phyloP scores from a whole-genome alignment of 2,329 filamentous ascomycete genomes.

The Diaporthe australafricana region DNA sequence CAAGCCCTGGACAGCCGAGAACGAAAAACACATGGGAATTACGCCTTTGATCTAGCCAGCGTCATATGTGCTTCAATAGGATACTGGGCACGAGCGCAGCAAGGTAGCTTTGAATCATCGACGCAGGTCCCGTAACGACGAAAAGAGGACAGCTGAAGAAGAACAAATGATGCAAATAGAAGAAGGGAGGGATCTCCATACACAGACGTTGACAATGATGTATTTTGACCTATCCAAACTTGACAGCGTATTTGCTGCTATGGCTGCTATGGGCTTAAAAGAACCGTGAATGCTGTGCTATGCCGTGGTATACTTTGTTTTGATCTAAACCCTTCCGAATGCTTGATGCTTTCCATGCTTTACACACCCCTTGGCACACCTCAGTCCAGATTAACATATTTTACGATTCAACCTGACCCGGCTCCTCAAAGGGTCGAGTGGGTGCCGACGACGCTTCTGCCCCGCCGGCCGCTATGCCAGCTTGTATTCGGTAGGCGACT shows the following conservation, averaged over 20 bases:
- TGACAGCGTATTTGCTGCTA: conserved; percentile 10
- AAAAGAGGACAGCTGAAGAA: not conserved
- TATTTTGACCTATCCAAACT: conserved; percentile 32
- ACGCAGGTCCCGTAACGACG: not conserved
- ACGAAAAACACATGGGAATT: too few relatives aligned
- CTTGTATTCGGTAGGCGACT: conserved; percentile 26
- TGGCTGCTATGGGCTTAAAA: not conserved
- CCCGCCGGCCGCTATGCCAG: conserved; percentile 24
- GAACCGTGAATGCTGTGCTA: conserved; percentile 30
- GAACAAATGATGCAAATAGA: not conserved
- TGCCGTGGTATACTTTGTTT: conserved; percentile 32
- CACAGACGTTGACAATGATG: not conserved
- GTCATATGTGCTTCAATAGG: too few relatives aligned
- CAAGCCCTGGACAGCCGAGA: not conserved
- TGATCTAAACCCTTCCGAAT: conserved; percentile 19
- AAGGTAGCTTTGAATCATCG: not conserved
- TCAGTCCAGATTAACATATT: not conserved
- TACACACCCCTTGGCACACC: not conserved
- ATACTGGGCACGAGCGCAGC: not conserved
- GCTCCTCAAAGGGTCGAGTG: conserved; percentile 1
- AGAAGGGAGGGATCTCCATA: not conserved
- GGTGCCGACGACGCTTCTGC: not conserved
- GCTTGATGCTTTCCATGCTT: conserved; percentile 22
- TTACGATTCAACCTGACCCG: not conserved
- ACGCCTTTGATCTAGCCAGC: not conserved